Base-by-base conservation (phyloP, 1,139 yeast genomes). In the Kurtzmaniella quercitrusa region DNA sequence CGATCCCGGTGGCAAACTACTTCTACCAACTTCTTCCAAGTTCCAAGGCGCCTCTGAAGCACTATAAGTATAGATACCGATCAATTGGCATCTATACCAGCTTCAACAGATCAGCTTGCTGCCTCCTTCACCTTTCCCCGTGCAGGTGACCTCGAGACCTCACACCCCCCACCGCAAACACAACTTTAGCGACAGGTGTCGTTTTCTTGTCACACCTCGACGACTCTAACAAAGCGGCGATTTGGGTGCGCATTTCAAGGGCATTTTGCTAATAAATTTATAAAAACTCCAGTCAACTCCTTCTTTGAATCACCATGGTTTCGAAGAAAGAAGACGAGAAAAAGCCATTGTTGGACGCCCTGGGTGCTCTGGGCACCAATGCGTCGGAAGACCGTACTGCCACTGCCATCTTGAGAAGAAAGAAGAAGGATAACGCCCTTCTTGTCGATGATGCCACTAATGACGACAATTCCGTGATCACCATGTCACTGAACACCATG, bases 401-500 rank as follows among this genome's bases (percentile, higher is more conserved):
- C 54, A 93, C 98, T 46, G 98, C 98, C 34, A 94, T 94, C 61
- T 77, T 94, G 60, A 86, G 97, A 70, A 81, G 93, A 69, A 94
- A 94, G 83, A 93, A 93, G 94, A 93, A 93, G 79, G 96, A 88
- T 61, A 94, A 94, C 66, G 81, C 95, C 43, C 75, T 94, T 58
- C 72, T 94, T 53, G 98, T 94, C 42, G 99, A 94, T 63, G 98
- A 94, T 68, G 98, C 99, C 51, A 81, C 85, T 60, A 90, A 88
- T 58, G 99, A 94, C 66, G 98, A 94, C 66, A 94, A 93, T 70
- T 90, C 97, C 31, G 95, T 91, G 51, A 86, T 94, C 62, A 86
- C 97, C 44, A 86, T 94, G 84, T 85, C 95, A 34, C 86, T 96
- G 29, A 85, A 85, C 65, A 94, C 98, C 24, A 89, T 94, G 96